Percentiles rank a stretch among this genome's conserved stretches.
Evolutionary conservation across 129 eudicot species (phyloP).

Genomic region (Rutidosis leptorrhynchoides): DNA sequence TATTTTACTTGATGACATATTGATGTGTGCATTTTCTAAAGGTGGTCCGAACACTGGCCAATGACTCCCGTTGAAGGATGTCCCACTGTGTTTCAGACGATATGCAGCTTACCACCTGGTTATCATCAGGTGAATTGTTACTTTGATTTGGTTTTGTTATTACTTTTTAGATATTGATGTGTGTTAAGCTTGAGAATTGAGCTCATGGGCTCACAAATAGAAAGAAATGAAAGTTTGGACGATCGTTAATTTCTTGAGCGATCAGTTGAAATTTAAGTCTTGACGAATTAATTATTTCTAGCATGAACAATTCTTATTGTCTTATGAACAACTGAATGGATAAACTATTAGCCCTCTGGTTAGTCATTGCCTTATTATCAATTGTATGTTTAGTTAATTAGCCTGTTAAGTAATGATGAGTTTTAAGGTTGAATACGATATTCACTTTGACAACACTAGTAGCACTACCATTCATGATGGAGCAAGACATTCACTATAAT

Average conservation of each 20-base stretch:
- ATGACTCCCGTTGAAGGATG: constrained; percentile 95
- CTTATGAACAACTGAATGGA: neutral
- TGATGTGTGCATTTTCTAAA: constrained; percentile 21
- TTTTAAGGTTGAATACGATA: too few relatives aligned
- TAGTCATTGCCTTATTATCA: neutral
- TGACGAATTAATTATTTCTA: neutral
- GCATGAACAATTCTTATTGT: neutral
- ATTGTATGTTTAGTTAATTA: constrained; percentile 4
- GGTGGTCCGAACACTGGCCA: constrained; percentile 86
- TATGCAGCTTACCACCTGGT: constrained; percentile 87
- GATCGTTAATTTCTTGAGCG: neutral
- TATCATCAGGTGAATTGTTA: constrained; percentile 67
- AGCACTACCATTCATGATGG: neutral
- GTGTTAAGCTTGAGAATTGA: neutral
- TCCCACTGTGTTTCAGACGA: constrained; percentile 76
- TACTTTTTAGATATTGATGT: neutral
- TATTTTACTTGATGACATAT: constrained; percentile 3
- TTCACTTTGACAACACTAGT: too few relatives aligned
- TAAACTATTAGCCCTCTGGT: neutral
- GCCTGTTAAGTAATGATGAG: neutral
- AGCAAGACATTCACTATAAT: neutral
- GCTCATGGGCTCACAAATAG: neutral
- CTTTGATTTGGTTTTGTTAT: constrained; percentile 4
- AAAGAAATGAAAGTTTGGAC: too few relatives aligned
- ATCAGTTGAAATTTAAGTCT: constrained; percentile 2